Evolutionary conservation across 768 basidiomycete species (phyloP), one percentile per base, ranked within the genome.

Genomic region (Leccinum uliginosum): DNA sequence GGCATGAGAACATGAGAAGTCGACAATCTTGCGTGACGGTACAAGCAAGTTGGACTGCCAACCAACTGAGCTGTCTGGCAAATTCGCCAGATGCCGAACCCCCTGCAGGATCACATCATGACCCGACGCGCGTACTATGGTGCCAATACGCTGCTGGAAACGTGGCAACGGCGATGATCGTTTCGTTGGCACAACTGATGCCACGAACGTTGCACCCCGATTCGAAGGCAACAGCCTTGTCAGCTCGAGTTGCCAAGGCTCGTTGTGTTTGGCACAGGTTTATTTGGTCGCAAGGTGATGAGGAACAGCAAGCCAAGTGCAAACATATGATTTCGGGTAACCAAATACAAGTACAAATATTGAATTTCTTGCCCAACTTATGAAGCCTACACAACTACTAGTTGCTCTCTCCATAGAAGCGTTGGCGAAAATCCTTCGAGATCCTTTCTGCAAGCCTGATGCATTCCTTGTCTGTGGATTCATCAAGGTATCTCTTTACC

Each of bases 341-440:
- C n/a, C n/a, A 43, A 43, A 43, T 52, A 58, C 30, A 58, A 14
- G 35, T 23, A 51, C 11, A 44, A 8, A 30, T 2, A 30, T 11
- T 30, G 29, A n/a, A n/a, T n/a, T n/a, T n/a, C n/a, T n/a, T n/a
- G 27, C 17, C 15, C 15, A 27, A n/a, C 24, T 19, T 19, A 17
- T 43, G 30, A 24, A 40, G 1, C 14, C 17, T 40, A 14, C 4
- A 54, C 10, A 51, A 51, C 0, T 29, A n/a, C n/a, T 12, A 52
- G 5, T 6, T 21, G 32, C 3, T 19, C 15, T 9, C 34, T 11
- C 19, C n/a, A 12, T 2, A 17, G n/a, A 62, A 63, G 23, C 70
- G 68, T 29, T 73, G 70, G 3, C 26, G 26, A 24, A 71, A 58
- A 48, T 71, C 63, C 12, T 61, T 53, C 21, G 68, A 30, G 29